A percentile compares a stretch with the other conserved stretches of the same genome.
Evolutionary conservation across 1,284 basidiomycete species (phyloP).

Genomic region (Ceratobasidium sp.): DNA sequence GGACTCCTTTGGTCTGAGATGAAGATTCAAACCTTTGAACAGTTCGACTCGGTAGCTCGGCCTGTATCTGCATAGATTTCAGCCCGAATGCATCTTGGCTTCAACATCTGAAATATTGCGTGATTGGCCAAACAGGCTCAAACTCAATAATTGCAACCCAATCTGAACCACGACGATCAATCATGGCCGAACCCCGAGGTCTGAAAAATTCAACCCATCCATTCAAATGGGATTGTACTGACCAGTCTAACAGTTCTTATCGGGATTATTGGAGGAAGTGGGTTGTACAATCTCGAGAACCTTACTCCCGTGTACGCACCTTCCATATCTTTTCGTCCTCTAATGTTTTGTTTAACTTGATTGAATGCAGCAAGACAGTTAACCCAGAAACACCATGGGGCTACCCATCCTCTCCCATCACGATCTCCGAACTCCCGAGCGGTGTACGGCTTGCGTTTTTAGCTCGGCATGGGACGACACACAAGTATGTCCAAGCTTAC

Average conservation of each 20-base stretch:
- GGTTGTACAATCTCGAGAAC: conserved; percentile 91
- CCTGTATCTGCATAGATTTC: too few relatives aligned
- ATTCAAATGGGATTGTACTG: background rate
- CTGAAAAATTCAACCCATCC: background rate
- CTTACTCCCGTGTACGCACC: conserved; percentile 79
- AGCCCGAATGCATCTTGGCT: too few relatives aligned
- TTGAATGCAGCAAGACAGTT: conserved; percentile 69
- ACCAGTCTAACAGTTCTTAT: conserved; percentile 71
- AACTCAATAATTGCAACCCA: background rate
- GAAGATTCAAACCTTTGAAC: too few relatives aligned
- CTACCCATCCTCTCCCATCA: conserved; percentile 90
- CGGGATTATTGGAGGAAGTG: conserved; percentile 88
- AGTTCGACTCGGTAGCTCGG: too few relatives aligned
- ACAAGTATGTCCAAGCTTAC: conserved; percentile 65
- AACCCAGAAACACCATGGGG: conserved; percentile 93
- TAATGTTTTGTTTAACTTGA: background rate
- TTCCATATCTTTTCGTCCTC: background rate
- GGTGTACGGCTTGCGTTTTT: conserved; percentile 90
- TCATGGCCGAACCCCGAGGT: conserved; percentile 28
- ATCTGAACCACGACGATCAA: conserved; percentile 13
- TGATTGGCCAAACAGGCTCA: conserved; percentile 5
- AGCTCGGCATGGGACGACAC: conserved; percentile 87
- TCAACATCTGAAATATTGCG: too few relatives aligned
- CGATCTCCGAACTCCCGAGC: conserved; percentile 84
- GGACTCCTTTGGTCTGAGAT: too few relatives aligned